These are phyloP conservation scores for Aspergillus aculeatus DNA, from an alignment of 2,329 filamentous ascomycete species.

Conservation along the genomic window DNA sequence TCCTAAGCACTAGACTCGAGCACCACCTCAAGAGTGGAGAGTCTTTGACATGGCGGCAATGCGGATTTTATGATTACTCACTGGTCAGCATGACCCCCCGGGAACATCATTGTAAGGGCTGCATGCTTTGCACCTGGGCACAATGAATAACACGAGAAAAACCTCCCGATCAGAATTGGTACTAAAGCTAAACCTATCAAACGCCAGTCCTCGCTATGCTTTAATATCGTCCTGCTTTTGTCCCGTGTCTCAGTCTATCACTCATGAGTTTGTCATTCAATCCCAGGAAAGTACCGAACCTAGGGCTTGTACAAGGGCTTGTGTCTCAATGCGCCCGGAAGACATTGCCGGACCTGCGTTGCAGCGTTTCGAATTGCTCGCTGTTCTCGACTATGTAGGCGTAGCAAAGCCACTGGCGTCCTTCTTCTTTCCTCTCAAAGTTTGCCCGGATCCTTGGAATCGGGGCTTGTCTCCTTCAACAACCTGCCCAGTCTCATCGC, in stretches of 20 bases:
- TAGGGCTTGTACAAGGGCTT: neutral
- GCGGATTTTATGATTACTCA: too few species aligned
- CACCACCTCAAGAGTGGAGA: too few species aligned
- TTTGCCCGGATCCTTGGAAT: slow-evolving; percentile 84
- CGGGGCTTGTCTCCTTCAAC: slow-evolving; percentile 65
- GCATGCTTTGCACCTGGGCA: neutral
- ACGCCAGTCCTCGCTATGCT: slow-evolving; percentile 33
- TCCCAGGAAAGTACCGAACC: neutral
- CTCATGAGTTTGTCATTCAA: neutral
- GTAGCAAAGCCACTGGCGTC: slow-evolving; percentile 36
- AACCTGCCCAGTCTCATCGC: slow-evolving; percentile 64
- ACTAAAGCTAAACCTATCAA: slow-evolving; percentile 4
- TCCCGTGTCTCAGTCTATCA: slow-evolving; percentile 4
- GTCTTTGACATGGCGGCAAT: too few species aligned
- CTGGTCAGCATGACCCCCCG: too few species aligned
- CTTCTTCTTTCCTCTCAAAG: slow-evolving; percentile 74
- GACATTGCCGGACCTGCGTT: neutral
- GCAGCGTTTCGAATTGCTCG: neutral
- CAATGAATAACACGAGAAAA: neutral
- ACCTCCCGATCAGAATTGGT: neutral
- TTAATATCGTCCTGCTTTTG: slow-evolving; percentile 7
- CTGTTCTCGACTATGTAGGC: slow-evolving; percentile 27
- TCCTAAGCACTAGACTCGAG: too few species aligned
- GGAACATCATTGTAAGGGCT: too few species aligned
- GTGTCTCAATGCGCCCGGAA: neutral